phyloP scores from a whole-genome alignment of 257 asterid species.

The Eucommia ulmoides region DNA sequence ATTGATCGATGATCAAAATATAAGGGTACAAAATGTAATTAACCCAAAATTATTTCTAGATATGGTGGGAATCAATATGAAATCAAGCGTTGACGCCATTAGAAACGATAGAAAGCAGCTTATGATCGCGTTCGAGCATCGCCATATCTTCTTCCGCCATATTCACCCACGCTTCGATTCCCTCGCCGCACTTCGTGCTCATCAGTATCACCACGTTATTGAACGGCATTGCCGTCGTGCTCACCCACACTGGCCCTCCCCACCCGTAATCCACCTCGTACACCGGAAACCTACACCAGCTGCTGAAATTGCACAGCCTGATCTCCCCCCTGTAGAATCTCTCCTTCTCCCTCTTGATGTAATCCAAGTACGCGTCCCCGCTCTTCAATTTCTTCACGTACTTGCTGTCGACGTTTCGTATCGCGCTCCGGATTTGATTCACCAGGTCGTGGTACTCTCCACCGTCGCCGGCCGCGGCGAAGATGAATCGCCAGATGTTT shows the following conservation, averaged over 20 bases:
- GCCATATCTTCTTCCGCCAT: constrained; percentile 17
- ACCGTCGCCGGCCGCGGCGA: not conserved
- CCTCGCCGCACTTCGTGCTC: constrained; percentile 18
- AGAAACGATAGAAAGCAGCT: no score
- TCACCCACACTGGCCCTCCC: constrained; percentile 15
- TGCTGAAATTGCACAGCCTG: constrained; percentile 7
- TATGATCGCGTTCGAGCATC: not conserved
- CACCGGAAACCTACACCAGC: constrained; percentile 18
- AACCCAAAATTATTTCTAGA: no score
- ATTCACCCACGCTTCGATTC: constrained; percentile 37
- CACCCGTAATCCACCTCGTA: constrained; percentile 21
- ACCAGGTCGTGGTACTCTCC: constrained; percentile 2
- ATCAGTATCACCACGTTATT: constrained; percentile 16
- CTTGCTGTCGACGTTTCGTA: constrained; percentile 3
- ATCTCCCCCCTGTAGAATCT: not conserved
- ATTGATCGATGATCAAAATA: no score
- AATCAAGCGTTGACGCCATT: no score
- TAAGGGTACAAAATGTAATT: no score
- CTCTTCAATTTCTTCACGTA: not conserved
- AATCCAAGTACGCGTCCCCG: not conserved
- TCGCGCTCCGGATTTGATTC: not conserved
- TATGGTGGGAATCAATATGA: no score
- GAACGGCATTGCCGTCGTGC: not conserved
- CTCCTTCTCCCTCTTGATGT: not conserved
- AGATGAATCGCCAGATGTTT: constrained; percentile 4